Evolutionary conservation across 2,329 filamentous ascomycete species (phyloP).

Genomic region (Pezicula neosporulosa): DNA sequence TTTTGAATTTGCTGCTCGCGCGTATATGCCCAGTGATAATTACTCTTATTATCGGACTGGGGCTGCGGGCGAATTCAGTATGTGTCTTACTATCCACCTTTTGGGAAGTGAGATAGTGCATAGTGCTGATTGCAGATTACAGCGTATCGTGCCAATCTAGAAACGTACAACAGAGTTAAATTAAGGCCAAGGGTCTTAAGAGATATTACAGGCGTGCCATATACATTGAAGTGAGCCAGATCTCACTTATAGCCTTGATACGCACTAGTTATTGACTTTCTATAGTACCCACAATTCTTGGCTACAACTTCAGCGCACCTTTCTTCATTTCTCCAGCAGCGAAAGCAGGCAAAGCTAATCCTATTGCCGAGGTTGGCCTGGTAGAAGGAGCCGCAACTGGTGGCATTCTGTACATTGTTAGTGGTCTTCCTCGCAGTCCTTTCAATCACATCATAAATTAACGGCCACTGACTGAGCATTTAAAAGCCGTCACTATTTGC

Average conservation of each 20-base stretch:
- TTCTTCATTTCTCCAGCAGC: conserved; percentile 34
- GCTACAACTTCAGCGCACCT: conserved; percentile 31
- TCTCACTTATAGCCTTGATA: conserved; percentile 1
- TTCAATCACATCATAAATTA: too few species aligned
- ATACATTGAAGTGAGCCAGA: conserved; percentile 31
- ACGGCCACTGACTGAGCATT: not conserved
- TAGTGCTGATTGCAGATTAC: conserved; percentile 9
- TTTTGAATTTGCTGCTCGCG: conserved; percentile 50
- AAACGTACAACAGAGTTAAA: conserved; percentile 46
- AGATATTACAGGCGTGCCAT: conserved; percentile 41
- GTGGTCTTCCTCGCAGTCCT: not conserved
- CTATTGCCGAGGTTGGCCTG: conserved; percentile 31
- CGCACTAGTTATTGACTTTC: not conserved
- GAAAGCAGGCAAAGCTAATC: conserved; percentile 27
- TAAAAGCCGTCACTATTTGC: conserved; percentile 8
- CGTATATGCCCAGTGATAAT: conserved; percentile 40
- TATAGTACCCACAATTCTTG: conserved; percentile 22
- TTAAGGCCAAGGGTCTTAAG: conserved; percentile 45
- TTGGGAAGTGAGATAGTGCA: too few species aligned
- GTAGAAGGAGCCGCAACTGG: conserved; percentile 29
- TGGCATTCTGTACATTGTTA: conserved; percentile 11
- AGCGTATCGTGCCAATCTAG: conserved; percentile 53
- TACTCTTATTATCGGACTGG: conserved; percentile 57
- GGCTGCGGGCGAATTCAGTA: conserved; percentile 45
- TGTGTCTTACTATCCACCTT: not conserved